Percentiles rank a stretch among this genome's conserved stretches.
These are phyloP conservation scores for Spinacia oleracea DNA, from an alignment of 179 eudicot genomes.

Conservation along the genomic window DNA sequence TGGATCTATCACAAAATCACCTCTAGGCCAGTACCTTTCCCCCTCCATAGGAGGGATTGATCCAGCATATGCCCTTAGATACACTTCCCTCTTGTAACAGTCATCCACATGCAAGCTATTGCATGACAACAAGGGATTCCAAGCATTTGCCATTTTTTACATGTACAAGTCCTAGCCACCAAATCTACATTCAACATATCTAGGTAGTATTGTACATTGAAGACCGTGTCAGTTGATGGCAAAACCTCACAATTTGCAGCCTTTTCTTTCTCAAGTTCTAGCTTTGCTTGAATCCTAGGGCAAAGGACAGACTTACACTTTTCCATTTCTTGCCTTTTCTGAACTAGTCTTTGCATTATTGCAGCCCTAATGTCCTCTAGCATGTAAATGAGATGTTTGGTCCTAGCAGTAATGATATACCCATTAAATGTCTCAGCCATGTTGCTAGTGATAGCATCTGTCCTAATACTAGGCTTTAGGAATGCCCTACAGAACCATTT, in stretches of 20 bases:
- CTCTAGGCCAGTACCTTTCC: not conserved
- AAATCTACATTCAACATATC: not conserved
- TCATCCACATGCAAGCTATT: not conserved
- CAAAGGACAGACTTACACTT: too few species aligned
- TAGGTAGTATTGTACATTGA: not conserved
- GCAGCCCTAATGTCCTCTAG: too few species aligned
- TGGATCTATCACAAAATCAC: not conserved
- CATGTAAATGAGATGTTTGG: too few species aligned
- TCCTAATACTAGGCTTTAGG: too few species aligned
- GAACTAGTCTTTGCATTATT: too few species aligned
- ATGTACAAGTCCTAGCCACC: not conserved
- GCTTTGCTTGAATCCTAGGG: not conserved
- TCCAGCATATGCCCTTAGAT: too few species aligned
- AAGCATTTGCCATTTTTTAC: not conserved
- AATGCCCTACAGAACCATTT: not conserved
- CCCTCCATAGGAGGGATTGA: not conserved
- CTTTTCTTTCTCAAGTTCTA: not conserved
- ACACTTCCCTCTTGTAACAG: not conserved
- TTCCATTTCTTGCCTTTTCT: too few species aligned
- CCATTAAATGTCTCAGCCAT: too few species aligned
- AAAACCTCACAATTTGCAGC: not conserved
- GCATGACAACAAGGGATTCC: not conserved
- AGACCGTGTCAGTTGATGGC: not conserved
- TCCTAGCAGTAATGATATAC: too few species aligned
- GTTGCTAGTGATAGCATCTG: too few species aligned